These are phyloP conservation scores for Fusarium sp. DNA, from an alignment of 2,329 filamentous ascomycete species.

Conservation along the genomic window DNA sequence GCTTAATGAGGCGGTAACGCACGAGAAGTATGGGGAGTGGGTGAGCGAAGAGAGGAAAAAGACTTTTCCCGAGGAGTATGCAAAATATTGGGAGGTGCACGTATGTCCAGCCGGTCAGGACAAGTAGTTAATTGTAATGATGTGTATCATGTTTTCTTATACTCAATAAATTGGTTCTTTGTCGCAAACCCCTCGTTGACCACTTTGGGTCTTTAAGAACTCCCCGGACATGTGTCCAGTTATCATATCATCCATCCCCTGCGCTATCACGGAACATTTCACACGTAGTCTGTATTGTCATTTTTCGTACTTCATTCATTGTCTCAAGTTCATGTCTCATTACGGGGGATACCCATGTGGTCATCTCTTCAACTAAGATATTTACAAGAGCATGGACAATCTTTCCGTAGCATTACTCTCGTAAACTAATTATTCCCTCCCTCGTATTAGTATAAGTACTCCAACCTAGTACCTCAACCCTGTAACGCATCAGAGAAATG, in stretches of 20 bases:
- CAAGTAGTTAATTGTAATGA: conserved; percentile 13
- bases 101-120: conserved; percentile 51
- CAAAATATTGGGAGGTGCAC: conserved; percentile 61
- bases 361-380: conserved; percentile 19
- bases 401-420: not conserved
- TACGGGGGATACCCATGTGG: not conserved
- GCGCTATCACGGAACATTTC: too few relatives aligned
- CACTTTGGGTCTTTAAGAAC: too few relatives aligned
- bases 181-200: too few relatives aligned
- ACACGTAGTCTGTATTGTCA: too few relatives aligned
- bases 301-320: not conserved
- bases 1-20: conserved; percentile 64
- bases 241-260: too few relatives aligned
- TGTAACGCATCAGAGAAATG: conserved; percentile 51
- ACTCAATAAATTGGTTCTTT: not conserved
- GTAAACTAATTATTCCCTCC: conserved; percentile 3
- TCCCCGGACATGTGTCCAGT: too few relatives aligned
- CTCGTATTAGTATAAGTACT: not conserved
- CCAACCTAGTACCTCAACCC: not conserved
- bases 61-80: conserved; percentile 53
- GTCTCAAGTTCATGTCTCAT: not conserved
- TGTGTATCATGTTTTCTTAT: not conserved
- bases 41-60: conserved; percentile 53
- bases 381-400: conserved; percentile 22
- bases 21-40: conserved; percentile 59